Evolutionary conservation across 306 rosid species (phyloP).

Genomic region (Ormosia semicastrata): DNA sequence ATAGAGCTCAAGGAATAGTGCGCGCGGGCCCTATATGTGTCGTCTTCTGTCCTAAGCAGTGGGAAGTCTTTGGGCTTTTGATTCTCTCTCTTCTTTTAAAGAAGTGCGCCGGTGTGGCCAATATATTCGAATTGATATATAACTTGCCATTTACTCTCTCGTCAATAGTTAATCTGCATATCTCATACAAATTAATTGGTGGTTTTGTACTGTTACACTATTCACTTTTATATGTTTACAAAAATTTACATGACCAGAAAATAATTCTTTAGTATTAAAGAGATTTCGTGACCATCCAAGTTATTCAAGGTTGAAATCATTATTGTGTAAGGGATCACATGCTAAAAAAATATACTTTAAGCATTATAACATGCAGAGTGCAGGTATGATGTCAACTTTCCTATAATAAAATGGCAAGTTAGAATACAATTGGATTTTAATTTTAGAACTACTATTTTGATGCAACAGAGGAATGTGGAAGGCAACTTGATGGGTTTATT

Average conservation of each 20-base stretch:
- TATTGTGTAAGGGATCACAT: background rate
- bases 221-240: background rate
- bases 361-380: background rate
- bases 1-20: conserved; percentile 24
- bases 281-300: background rate
- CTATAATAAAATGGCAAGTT: conserved; percentile 7
- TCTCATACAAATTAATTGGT: background rate
- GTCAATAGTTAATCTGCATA: conserved; percentile 1
- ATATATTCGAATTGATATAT: background rate
- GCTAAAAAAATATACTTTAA: conserved; percentile 8
- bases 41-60: background rate
- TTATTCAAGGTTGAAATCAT: background rate
- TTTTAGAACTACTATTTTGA: background rate
- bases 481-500: background rate
- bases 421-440: background rate
- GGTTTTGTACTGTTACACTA: background rate
- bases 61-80: background rate
- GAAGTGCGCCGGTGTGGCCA: conserved; percentile 19
- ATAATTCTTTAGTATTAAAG: background rate
- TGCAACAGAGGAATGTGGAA: background rate
- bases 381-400: conserved; percentile 7
- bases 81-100: background rate
- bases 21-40: background rate
- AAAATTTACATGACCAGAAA: background rate
- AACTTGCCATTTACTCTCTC: background rate